These are phyloP conservation scores for Clavispora carvajalis DNA, from an alignment of 805 yeast genomes.

Conservation along the genomic window DNA sequence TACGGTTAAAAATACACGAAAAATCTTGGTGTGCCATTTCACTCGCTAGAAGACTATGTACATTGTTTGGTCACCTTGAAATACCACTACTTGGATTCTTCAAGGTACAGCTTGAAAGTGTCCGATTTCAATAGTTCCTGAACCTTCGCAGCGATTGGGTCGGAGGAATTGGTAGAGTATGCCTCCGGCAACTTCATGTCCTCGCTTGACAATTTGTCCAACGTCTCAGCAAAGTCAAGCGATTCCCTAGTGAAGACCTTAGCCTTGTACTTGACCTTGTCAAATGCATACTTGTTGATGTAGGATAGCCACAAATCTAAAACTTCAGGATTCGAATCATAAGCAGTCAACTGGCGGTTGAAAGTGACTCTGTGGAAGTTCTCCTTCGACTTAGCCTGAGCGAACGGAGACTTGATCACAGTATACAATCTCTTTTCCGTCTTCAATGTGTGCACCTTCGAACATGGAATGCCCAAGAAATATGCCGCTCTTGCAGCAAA, in stretches of 20 bases:
- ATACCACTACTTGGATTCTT: conserved; percentile 9
- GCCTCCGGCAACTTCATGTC: conserved; percentile 30
- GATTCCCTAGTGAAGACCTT: conserved; percentile 45
- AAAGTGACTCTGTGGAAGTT: conserved; percentile 87
- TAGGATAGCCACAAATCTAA: conserved; percentile 78
- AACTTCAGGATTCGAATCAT: conserved; percentile 81
- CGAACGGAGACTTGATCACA: conserved; percentile 88
- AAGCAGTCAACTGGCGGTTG: conserved; percentile 66
- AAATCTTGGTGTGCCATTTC: background rate
- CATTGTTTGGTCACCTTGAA: conserved; percentile 3
- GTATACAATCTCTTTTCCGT: conserved; percentile 86
- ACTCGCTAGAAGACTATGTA: conserved; percentile 4
- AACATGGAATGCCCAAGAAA: conserved; percentile 81
- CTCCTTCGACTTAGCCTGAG: conserved; percentile 89
- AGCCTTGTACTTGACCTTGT: conserved; percentile 83
- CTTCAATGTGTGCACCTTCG: conserved; percentile 64
- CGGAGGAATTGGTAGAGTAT: conserved; percentile 23
- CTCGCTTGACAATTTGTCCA: conserved; percentile 27
- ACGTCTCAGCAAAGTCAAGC: conserved; percentile 26
- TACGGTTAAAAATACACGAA: conserved; percentile 49
- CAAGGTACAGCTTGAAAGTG: conserved; percentile 55
- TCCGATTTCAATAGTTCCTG: conserved; percentile 67
- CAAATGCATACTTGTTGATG: conserved; percentile 66
- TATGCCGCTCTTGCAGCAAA: conserved; percentile 88
- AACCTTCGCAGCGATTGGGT: conserved; percentile 61